A percentile compares a stretch with the other conserved stretches of the same genome.
phyloP scores from a whole-genome alignment of 1,139 yeast species.

The Magnusiomyces suaveolens region DNA sequence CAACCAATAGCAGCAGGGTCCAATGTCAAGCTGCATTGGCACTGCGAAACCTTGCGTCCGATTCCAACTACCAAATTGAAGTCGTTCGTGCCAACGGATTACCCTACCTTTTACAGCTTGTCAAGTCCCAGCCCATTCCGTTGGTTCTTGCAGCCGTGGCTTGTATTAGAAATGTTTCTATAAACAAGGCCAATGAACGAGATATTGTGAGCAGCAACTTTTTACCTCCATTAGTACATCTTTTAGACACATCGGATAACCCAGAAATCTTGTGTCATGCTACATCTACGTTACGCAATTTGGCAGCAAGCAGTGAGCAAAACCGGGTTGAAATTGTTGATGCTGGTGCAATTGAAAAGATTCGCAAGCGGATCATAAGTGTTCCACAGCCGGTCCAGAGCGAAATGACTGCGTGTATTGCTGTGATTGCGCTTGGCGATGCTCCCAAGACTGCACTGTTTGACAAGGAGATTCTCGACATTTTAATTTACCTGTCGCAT shows the following conservation, averaged over 20 bases:
- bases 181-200: conserved; percentile 93
- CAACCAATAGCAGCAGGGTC: conserved; percentile 75
- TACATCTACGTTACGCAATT: conserved; percentile 85
- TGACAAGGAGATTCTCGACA: conserved; percentile 77
- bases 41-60: conserved; percentile 88
- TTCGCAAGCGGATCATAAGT: conserved; percentile 73
- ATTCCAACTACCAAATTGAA: conserved; percentile 82
- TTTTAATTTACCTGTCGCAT: conserved; percentile 80
- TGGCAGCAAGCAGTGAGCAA: conserved; percentile 92
- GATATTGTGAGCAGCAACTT: conserved; percentile 94
- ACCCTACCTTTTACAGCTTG: conserved; percentile 77
- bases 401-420: conserved; percentile 95
- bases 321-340: conserved; percentile 86
- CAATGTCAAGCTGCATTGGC: conserved; percentile 98
- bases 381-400: conserved; percentile 87
- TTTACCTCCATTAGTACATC: conserved; percentile 74
- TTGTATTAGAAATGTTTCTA: conserved; percentile 90
- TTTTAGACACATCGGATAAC: conserved; percentile 75
- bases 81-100: conserved; percentile 93
- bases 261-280: conserved; percentile 98
- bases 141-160: conserved; percentile 94
- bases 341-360: conserved; percentile 92
- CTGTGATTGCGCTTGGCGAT: conserved; percentile 92
- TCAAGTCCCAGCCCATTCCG: conserved; percentile 87
- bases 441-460: conserved; percentile 81